phyloP scores from a whole-genome alignment of 1,284 basidiomycete genomes.

The Cryptococcus deneoformans region DNA sequence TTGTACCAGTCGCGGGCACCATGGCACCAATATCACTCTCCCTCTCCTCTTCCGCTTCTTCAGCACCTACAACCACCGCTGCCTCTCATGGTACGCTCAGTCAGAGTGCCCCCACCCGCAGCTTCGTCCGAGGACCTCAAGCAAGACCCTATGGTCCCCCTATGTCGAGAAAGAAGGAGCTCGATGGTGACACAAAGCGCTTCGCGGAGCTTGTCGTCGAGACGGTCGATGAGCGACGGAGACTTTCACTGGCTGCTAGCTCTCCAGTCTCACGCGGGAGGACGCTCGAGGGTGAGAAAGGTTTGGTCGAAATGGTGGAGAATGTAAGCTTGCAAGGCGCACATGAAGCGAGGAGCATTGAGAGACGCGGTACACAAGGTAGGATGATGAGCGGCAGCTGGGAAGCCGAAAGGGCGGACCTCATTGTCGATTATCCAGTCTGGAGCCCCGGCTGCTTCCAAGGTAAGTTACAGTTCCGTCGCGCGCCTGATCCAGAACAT shows the following conservation, averaged over 20 bases:
- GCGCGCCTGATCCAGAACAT: background rate
- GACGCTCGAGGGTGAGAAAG: slow-evolving; percentile 6
- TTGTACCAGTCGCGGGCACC: slow-evolving; percentile 13
- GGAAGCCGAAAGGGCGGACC: slow-evolving; percentile 38
- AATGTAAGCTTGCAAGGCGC: slow-evolving; percentile 5
- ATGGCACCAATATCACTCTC: slow-evolving; percentile 1
- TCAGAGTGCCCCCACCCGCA: slow-evolving; percentile 5
- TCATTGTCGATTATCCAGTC: slow-evolving; percentile 48
- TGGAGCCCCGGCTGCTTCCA: slow-evolving; percentile 48
- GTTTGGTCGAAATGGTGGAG: slow-evolving; percentile 18
- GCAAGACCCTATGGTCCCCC: slow-evolving; percentile 18
- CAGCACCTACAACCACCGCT: background rate
- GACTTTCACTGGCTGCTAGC: background rate
- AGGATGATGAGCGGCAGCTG: slow-evolving; percentile 21
- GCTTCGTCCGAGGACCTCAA: slow-evolving; percentile 20
- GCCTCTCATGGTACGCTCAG: background rate
- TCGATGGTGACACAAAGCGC: slow-evolving; percentile 25
- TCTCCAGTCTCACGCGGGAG: background rate
- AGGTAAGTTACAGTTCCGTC: slow-evolving; percentile 18
- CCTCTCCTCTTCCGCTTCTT: slow-evolving; percentile 19
- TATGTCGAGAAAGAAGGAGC: slow-evolving; percentile 5
- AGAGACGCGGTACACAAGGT: background rate
- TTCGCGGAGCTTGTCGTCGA: slow-evolving; percentile 16
- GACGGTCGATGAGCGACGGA: slow-evolving; percentile 9
- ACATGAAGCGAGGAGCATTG: background rate